Percentiles rank a stretch among this genome's conserved stretches.
Conservation (phyloP, 192 early-diverging fungal species). For the Oehlia diaphana region DNA sequence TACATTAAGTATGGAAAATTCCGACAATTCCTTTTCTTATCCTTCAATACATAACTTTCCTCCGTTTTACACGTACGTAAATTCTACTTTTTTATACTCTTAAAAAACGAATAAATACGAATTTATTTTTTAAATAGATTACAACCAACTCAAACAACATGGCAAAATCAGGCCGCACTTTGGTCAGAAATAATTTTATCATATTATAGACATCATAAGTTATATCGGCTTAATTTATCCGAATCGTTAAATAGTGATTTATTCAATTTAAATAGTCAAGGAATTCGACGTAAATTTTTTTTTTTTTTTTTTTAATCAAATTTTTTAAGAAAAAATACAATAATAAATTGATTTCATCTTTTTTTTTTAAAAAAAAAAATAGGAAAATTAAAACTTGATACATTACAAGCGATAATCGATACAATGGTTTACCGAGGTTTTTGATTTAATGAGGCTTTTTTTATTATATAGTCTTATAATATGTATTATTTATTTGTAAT, state of each 20-base stretch:
- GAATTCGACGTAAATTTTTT: conserved; percentile 59
- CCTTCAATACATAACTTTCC: conserved; percentile 88
- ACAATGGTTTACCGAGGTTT: conserved; percentile 71
- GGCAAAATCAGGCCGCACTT: conserved; percentile 76
- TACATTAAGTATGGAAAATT: not conserved
- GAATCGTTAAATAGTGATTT: conserved; percentile 57
- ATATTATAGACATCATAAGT: conserved; percentile 65
- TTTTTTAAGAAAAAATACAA: not conserved
- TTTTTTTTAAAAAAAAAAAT: not conserved
- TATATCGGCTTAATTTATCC: conserved; percentile 64
- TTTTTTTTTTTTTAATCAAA: not conserved
- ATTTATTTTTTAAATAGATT: conserved; percentile 45
- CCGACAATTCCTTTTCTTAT: conserved; percentile 56
- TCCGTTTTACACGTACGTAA: conserved; percentile 86
- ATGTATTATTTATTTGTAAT: not conserved
- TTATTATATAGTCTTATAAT: no score
- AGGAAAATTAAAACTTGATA: conserved; percentile 62
- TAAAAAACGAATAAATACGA: not conserved
- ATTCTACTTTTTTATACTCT: not conserved
- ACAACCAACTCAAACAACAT: conserved; percentile 80
- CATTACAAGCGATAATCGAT: conserved; percentile 72
- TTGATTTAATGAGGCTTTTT: conserved; percentile 43
- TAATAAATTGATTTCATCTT: not conserved
- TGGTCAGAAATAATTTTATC: conserved; percentile 79
- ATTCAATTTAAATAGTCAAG: conserved; percentile 60